Conservation (phyloP, 2,329 filamentous ascomycete species). For the Xylaria sp. region DNA sequence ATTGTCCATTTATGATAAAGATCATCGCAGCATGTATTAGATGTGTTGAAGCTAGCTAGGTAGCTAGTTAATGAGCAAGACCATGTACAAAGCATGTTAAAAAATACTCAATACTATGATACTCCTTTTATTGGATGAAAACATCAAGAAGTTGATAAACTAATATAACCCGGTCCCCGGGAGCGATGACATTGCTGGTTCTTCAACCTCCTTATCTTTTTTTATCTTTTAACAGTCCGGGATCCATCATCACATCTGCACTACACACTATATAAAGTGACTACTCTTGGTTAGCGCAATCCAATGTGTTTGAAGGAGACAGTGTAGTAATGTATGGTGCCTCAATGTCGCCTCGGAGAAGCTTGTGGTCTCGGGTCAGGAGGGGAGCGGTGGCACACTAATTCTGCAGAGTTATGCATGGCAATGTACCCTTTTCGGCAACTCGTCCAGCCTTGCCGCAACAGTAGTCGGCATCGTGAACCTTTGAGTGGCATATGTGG, state of each 20-base stretch:
- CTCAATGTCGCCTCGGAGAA: not conserved
- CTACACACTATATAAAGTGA: not conserved
- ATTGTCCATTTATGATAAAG: no score
- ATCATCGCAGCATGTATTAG: no score
- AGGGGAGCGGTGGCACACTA: not conserved
- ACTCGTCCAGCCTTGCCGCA: conserved; percentile 14
- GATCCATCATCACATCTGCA: not conserved
- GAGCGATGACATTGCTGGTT: not conserved
- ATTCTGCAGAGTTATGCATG: not conserved
- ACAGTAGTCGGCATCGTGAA: conserved; percentile 12
- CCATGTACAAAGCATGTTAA: no score
- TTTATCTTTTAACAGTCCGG: not conserved
- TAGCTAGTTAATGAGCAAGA: no score
- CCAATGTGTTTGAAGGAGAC: not conserved
- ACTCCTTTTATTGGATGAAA: no score
- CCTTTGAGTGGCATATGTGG: not conserved
- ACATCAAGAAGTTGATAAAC: no score
- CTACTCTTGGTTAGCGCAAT: not conserved
- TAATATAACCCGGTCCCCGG: no score
- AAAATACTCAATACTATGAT: no score
- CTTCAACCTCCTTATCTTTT: not conserved
- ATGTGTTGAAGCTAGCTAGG: no score
- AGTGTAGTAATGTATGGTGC: not conserved
- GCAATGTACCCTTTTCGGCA: conserved; percentile 12
- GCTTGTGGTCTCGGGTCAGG: not conserved